Evolutionary conservation across 2,329 filamentous ascomycete species (phyloP), one percentile per base, ranked within the genome.

Genomic region (Ceratocystis colombiana): DNA sequence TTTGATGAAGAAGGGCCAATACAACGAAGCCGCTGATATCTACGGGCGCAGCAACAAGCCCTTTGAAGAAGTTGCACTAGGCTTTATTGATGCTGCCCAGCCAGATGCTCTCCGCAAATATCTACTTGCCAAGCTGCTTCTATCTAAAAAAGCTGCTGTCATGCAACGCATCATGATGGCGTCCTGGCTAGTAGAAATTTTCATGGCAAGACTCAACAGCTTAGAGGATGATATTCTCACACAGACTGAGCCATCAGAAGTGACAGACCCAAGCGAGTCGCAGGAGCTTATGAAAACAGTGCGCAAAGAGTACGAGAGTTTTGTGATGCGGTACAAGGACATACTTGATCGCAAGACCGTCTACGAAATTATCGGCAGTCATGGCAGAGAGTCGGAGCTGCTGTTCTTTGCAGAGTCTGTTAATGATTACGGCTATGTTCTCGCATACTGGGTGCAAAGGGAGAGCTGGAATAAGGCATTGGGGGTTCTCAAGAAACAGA

Each of bases 81-180:
- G 85, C 1, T 89, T 99, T 72, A 92, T 99, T 70, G 92, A 97
- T 75, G 88, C 89, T 69, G 86, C 87, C 48, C 90, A 97, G 74
- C 88, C 90, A 66, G 93, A 97, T 77, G 93, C 94, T 1, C 76
- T 99, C 70, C 85, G 93, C 61, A 93, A 89, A 72, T 99, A 99
- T 72, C 80, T 99, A 3, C 75, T 93, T 25, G 89, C 90, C 0
- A 96, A 96, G 76, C 79, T 99, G 41, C 82, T 83, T 6, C 87
- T 84, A 0, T 86, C 91, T 73, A 96, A 91, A 74, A 96, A 92
- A 75, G 83, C 87, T 0, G 86, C 87, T 0, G 79, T 87, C 37
- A 99, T 99, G 92, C 94, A 99, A 76, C 82, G 93, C 67, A 88
- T 89, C 70, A 96, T 99, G 90, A 86, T 97, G 70, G 89, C 93